These are phyloP conservation scores for Xylaria bambusicola DNA, from an alignment of 495 filamentous ascomycete species.

Conservation along the genomic window DNA sequence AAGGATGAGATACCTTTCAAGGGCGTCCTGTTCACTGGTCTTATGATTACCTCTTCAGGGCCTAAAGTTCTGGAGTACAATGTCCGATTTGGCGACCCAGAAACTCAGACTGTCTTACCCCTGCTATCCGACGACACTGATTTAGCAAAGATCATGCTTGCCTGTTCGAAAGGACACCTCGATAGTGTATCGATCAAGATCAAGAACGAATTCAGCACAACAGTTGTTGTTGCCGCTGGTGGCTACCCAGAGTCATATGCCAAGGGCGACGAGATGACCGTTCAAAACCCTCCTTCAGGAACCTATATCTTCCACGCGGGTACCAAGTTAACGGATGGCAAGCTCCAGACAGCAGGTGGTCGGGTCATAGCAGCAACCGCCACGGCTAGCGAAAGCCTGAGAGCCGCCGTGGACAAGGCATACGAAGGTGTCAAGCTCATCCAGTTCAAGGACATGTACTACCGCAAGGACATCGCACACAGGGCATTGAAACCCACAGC, in stretches of 20 bases:
- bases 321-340: constrained; percentile 63
- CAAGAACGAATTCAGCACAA: constrained; percentile 70
- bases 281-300: constrained; percentile 40
- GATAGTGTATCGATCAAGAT: constrained; percentile 69
- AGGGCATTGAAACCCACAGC: constrained; percentile 53
- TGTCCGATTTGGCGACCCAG: constrained; percentile 93
- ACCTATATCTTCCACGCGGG: constrained; percentile 92
- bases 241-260: constrained; percentile 92
- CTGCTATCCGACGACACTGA: constrained; percentile 79
- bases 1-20: constrained; percentile 76
- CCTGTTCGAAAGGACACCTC: constrained; percentile 75
- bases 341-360: constrained; percentile 77
- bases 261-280: constrained; percentile 76
- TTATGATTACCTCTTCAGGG: constrained; percentile 90
- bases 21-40: constrained; percentile 89
- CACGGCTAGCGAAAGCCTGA: constrained; percentile 66
- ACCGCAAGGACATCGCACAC: constrained; percentile 89
- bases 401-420: constrained; percentile 79
- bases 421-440: constrained; percentile 79
- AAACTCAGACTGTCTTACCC: constrained; percentile 89
- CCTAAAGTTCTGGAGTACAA: constrained; percentile 96
- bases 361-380: constrained; percentile 90
- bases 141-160: constrained; percentile 86
- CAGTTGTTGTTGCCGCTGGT: constrained; percentile 89
- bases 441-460: constrained; percentile 88